Base-by-base conservation (phyloP, 2,329 filamentous ascomycete genomes). In the Penicillium sp. region DNA sequence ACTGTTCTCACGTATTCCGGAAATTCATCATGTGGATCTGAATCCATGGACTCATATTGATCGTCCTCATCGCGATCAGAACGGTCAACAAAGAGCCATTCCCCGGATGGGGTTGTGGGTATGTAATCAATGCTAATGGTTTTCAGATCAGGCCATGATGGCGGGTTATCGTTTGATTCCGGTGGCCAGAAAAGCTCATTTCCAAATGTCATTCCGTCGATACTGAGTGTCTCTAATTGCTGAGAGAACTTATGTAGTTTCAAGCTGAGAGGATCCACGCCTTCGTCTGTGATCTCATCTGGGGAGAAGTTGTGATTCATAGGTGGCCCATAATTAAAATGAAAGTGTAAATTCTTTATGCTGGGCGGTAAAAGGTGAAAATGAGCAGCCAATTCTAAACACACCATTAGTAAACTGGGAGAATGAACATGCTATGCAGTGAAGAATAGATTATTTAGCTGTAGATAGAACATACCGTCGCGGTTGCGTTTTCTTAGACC, bases 11-110 rank as follows among this genome's bases (percentile, higher is more conserved):
- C 26, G 26, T 28, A 28, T 2, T 28, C 26, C 26, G 26, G 48
- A 7, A 8, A 51, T 46, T 46, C 48, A 45, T 51, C 33, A 46
- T 46, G 48, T 42, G 48, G 48, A 51, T 51, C 47, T 10, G 47
- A 45, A 45, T 50, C 47, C 18, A 9, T 7, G 34, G 48, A 51
- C 26, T 33, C 42, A 45, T 45, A 47, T n/a, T 39, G 6, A 41
- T 47, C 34, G 34, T 47, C 4, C 34, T 47, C 45, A 29, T 47
- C 45, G 45, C 23, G 45, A 47, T 41, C 45, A 47, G 45, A 29
- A 28, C 45, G 45, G 33, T 47, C 45, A 29, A 47, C 34, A 47
- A 47, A 47, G 34, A 47, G 45, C 45, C 45, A 47, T 47, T 47
- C 18, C 15, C 34, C 45, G 12, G 29, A 28, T 4, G 26, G 26